A percentile compares a stretch with the other conserved stretches of the same genome.
Evolutionary conservation across 176 grass and related monocot species (phyloP).

Genomic region (Oryza rufipogon): DNA sequence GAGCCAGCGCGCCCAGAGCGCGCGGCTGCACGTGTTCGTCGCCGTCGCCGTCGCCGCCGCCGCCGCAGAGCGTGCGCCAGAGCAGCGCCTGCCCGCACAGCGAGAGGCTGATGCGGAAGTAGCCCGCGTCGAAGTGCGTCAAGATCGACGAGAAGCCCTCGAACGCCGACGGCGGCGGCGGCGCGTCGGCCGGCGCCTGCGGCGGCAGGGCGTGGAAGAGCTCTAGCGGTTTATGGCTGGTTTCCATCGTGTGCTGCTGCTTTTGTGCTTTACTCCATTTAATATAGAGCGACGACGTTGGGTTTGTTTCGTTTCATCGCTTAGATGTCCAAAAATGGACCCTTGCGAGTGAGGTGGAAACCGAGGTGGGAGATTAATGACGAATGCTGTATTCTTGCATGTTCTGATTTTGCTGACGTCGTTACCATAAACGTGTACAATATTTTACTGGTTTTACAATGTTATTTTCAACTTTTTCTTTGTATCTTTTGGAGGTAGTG

Average conservation of each 20-base stretch:
- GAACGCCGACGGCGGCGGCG: not conserved
- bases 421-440: not conserved
- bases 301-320: not conserved
- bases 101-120: constrained; percentile 77
- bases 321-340: not conserved
- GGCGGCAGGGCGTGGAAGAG: not conserved
- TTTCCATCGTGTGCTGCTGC: not conserved
- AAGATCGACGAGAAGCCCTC: constrained; percentile 27
- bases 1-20: not conserved
- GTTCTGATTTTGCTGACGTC: not conserved
- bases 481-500: too few relatives aligned
- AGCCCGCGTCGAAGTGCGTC: constrained; percentile 64
- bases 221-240: not conserved
- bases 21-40: not conserved
- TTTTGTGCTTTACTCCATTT: not conserved
- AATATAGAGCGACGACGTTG: not conserved
- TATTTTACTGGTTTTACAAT: too few relatives aligned
- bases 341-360: not conserved
- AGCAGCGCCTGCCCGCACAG: constrained; percentile 74
- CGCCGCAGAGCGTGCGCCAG: constrained; percentile 58
- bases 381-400: not conserved
- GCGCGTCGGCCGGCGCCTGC: too few relatives aligned
- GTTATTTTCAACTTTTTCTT: too few relatives aligned
- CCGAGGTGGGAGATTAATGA: not conserved
- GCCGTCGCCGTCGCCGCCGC: constrained; percentile 9